Base-by-base conservation (phyloP, 2,329 filamentous ascomycete genomes). In the Botrytis sinoallii region DNA sequence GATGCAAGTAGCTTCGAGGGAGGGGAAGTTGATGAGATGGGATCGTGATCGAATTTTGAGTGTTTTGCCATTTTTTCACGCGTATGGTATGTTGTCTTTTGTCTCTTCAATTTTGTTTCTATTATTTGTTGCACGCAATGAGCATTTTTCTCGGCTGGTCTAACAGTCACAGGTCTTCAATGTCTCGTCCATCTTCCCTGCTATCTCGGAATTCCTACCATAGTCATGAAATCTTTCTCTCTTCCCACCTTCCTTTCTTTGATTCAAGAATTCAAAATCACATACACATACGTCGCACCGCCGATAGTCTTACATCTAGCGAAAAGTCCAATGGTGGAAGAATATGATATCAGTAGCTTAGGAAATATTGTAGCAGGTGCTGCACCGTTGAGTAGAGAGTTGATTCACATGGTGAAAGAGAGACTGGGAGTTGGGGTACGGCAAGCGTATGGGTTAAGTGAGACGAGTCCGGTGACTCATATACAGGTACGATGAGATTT, bases 401-500 rank as follows among this genome's bases (percentile, higher is more conserved):
- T 97, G 4, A 91, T 95, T 2, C 88, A 93, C 71, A 87, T 89
- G 14, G 88, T 95, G 4, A 92, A 92, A 84, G 83, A 88, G 32
- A 88, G 94, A 22, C 88, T 95, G 72, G 89, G 89, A 69, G 86
- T 95, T 35, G 90, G 90, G 10, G 89, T 97, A 75, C 42, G 29
- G 3, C 94, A 98, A 82, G 94, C 93, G 29, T 98, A 97, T 80
- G 94, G 94, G 0, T 86, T 97, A 16, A 93, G 90, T 18, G 95
- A 98, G 84, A 96, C 93, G 25, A 91, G 91, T 48, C 94, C 94
- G 0, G 91, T 89, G 1, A 92, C 93, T 0, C 90, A 93, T 78
- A 88, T 89, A 18, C 92, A 76, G 46, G 46, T 67, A 57, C 8
- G 59, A 46, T 25, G 9, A n/a, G n/a, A 4, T 46, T 22, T 14